Evolutionary conservation across 2,329 filamentous ascomycete genomes (phyloP).

Genomic region (Penicillium sp.): DNA sequence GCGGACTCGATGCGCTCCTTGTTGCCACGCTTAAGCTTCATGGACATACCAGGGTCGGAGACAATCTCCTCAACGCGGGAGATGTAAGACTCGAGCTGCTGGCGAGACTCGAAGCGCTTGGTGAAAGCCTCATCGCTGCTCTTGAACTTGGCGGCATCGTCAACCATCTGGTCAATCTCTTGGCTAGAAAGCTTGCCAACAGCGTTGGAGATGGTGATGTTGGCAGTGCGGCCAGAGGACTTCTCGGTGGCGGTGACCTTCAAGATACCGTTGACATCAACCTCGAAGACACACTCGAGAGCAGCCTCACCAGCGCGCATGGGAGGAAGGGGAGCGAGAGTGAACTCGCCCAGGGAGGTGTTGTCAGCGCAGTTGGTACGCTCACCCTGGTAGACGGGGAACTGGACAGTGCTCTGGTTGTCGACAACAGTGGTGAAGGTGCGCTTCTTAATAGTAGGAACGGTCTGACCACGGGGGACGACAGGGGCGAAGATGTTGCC

Average conservation of each 20-base stretch:
- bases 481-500: slow-evolving; percentile 98
- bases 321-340: slow-evolving; percentile 76
- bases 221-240: slow-evolving; percentile 93
- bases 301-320: slow-evolving; percentile 95
- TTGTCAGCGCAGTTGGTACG: slow-evolving; percentile 98
- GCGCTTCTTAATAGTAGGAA: slow-evolving; percentile 76
- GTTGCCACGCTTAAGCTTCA: slow-evolving; percentile 98
- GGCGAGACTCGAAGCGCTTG: slow-evolving; percentile 98
- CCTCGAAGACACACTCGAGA: slow-evolving; percentile 97
- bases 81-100: slow-evolving; percentile 99
- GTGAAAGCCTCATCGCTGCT: slow-evolving; percentile 94
- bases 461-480: slow-evolving; percentile 72
- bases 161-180: slow-evolving; percentile 98
- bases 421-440: slow-evolving; percentile 75
- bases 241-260: slow-evolving; percentile 99
- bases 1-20: slow-evolving; percentile 99
- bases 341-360: slow-evolving; percentile 96
- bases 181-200: slow-evolving; percentile 92
- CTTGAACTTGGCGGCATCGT: slow-evolving; percentile 98
- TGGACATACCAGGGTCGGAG: slow-evolving; percentile 88
- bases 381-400: slow-evolving; percentile 94
- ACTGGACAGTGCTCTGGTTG: slow-evolving; percentile 76
- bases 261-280: slow-evolving; percentile 99
- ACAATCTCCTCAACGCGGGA: slow-evolving; percentile 98
- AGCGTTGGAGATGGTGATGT: slow-evolving; percentile 99